Percentiles rank a stretch among this genome's conserved stretches.
These are phyloP conservation scores for Ophiocordyceps camponoti-rufipedis DNA, from an alignment of 2,329 filamentous ascomycete species.

Conservation along the genomic window DNA sequence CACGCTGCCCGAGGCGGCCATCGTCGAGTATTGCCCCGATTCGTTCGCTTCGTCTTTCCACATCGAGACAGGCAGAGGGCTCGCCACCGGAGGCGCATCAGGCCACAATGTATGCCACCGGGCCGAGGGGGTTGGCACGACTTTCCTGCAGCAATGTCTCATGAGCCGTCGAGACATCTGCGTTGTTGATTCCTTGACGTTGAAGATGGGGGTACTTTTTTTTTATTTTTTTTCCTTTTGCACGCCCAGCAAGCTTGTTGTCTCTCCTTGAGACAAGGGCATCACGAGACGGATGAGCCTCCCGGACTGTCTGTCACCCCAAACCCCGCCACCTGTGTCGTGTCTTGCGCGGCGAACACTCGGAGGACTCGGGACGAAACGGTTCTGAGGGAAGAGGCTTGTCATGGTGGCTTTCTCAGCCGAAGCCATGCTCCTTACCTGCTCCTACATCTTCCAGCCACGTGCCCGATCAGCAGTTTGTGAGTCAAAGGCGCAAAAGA, in stretches of 20 bases:
- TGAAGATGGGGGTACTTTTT: not conserved
- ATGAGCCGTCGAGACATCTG: not conserved
- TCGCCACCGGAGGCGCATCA: not conserved
- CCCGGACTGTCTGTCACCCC: not conserved
- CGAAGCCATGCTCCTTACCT: not conserved
- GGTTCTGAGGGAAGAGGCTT: not conserved
- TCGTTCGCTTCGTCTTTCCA: constrained; percentile 23
- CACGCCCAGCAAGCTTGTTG: not conserved
- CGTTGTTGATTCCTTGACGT: not conserved
- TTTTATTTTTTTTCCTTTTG: not conserved
- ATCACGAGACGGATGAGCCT: not conserved
- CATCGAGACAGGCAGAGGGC: not conserved
- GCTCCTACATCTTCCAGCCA: not conserved
- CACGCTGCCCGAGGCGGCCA: not conserved
- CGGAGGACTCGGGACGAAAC: not conserved
- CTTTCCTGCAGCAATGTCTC: not conserved
- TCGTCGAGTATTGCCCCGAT: constrained; percentile 5
- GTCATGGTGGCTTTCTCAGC: not conserved
- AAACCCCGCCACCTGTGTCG: not conserved
- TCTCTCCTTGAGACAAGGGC: not conserved
- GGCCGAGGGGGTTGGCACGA: not conserved
- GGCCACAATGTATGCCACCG: not conserved
- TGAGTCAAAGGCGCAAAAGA: not conserved
- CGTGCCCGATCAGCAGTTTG: not conserved
- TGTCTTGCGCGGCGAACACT: not conserved